Conservation (phyloP, 257 asterid species). For the Pogostemon cablin region DNA sequence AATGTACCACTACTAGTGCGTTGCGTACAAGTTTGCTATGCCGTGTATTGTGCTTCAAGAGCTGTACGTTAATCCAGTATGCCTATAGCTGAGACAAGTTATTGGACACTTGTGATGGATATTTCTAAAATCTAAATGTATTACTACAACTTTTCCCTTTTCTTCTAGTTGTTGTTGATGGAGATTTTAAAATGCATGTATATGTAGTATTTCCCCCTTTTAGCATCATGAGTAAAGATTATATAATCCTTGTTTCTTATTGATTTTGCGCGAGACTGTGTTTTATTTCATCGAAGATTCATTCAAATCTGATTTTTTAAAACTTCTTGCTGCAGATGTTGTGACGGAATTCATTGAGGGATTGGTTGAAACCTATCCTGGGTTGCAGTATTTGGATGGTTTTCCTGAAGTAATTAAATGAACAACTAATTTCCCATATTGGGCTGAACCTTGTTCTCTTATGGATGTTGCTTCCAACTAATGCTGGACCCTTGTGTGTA, state of each 20-base stretch:
- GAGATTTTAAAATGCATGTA: constrained; percentile 8
- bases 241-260: constrained; percentile 22
- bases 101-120: constrained; percentile 16
- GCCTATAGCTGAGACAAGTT: constrained; percentile 13
- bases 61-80: constrained; percentile 21
- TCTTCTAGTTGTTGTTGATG: constrained; percentile 11
- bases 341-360: constrained; percentile 98
- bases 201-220: neutral
- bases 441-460: neutral
- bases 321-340: constrained; percentile 66
- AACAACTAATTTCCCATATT: constrained; percentile 11
- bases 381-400: constrained; percentile 96
- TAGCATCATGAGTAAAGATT: constrained; percentile 8
- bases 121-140: neutral
- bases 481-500: constrained; percentile 32
- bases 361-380: constrained; percentile 87
- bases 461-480: constrained; percentile 23
- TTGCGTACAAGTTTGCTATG: constrained; percentile 17
- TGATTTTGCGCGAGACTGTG: neutral
- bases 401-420: constrained; percentile 69
- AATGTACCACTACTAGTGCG: constrained; percentile 16
- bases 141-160: neutral
- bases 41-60: constrained; percentile 9
- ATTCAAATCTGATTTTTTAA: constrained; percentile 20
- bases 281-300: neutral